A percentile compares a stretch with the other conserved stretches of the same genome.
Conservation (phyloP, 495 filamentous ascomycete genomes). For the Neurospora cerealis region DNA sequence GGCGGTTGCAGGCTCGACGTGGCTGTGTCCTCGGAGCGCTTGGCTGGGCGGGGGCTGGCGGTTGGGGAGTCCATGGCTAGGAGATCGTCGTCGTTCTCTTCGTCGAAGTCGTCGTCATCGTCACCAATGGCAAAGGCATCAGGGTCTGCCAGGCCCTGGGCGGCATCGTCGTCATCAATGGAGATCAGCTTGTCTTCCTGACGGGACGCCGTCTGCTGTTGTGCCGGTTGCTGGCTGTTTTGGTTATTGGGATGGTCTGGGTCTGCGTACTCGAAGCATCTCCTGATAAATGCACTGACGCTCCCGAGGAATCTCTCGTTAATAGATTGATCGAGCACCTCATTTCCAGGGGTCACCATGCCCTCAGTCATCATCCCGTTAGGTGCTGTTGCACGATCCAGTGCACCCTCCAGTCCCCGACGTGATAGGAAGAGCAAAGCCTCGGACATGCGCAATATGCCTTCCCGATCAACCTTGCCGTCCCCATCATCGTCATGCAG, state of each 20-base stretch:
- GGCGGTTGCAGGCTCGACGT: slow-evolving; percentile 7
- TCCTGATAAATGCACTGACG: slow-evolving; percentile 86
- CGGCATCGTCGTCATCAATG: not conserved
- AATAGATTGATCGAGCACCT: slow-evolving; percentile 31
- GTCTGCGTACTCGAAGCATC: slow-evolving; percentile 97
- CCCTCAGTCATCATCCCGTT: slow-evolving; percentile 27
- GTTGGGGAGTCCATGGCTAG: slow-evolving; percentile 40
- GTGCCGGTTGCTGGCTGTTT: slow-evolving; percentile 11
- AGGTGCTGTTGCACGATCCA: slow-evolving; percentile 34
- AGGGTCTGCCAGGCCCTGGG: slow-evolving; percentile 30
- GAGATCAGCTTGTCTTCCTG: slow-evolving; percentile 15
- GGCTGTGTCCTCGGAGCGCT: slow-evolving; percentile 11
- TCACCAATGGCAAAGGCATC: slow-evolving; percentile 71
- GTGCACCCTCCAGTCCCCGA: slow-evolving; percentile 65
- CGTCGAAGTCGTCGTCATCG: slow-evolving; percentile 56
- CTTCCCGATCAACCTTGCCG: slow-evolving; percentile 92
- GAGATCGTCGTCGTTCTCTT: slow-evolving; percentile 59
- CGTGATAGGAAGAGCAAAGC: slow-evolving; percentile 86
- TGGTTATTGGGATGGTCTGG: slow-evolving; percentile 66
- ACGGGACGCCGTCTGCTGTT: slow-evolving; percentile 4
- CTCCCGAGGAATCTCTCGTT: slow-evolving; percentile 83
- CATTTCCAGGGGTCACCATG: slow-evolving; percentile 13
- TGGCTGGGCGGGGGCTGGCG: slow-evolving; percentile 27
- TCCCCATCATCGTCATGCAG: slow-evolving; percentile 89
- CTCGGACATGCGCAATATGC: slow-evolving; percentile 90